Evolutionary conservation across 2,329 filamentous ascomycete species (phyloP), one percentile per base, ranked within the genome.

Genomic region (Pyrenochaeta sp.): DNA sequence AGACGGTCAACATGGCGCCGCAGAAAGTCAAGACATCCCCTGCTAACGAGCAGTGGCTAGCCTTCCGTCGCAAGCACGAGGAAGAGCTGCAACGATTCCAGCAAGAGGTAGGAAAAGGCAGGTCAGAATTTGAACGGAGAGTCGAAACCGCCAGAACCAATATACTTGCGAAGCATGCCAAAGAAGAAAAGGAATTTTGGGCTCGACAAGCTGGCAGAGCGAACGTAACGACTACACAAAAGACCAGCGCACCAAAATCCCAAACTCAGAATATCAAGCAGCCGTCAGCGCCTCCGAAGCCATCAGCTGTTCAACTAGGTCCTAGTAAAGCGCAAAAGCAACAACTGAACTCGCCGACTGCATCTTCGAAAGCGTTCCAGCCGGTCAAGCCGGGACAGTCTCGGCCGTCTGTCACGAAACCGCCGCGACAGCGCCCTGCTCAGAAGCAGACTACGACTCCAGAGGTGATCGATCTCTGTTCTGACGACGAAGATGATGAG

Each of bases 121-220:
- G 48, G 9, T 13, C 3, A 5, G 36, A 48, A 1, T 54, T 67
- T 15, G n/a, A 49, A 5, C 5, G 19, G 3, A 19, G 50, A 0
- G 39, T 59, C 4, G 52, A 55, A 1, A 34, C 24, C 1, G 10
- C 30, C 15, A 34, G 39, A 24, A 19, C 25, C 0, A 19, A 25
- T 0, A 24, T 69, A 6, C 36, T 54, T 8, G 52, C 47, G 3
- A 57, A 25, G 3, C 63, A 67, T 15, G 10, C 24, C 5, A 25
- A 34, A 8, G 63, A 65, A 40, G 54, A 66, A 30, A 22, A 49
- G 1, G 37, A 52, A 0, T 60, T 67, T 32, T 61, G 59, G 61
- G 55, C 24, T 3, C 13, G 36, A 39, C 13, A 39, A 19, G 15
- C 5, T 28, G 25, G 24, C 25, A 44, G n/a, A 27, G 10, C 13